Evolutionary conservation across 2,329 filamentous ascomycete genomes (phyloP).

Genomic region (Hysterium pulicare): DNA sequence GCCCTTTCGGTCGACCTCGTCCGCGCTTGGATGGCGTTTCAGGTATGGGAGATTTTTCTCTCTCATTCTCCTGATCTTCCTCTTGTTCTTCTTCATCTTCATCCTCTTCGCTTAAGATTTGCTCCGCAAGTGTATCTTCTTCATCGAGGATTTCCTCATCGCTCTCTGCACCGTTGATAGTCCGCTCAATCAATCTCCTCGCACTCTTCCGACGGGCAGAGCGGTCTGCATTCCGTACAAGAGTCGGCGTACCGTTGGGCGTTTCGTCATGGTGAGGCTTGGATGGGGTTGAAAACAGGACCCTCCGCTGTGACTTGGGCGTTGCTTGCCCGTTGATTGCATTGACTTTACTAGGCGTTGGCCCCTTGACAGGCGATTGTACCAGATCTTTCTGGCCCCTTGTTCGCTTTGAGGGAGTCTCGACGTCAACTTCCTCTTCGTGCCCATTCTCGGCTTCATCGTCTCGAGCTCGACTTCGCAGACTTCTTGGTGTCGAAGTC

Average conservation of each 20-base stretch:
- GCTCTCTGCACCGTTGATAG: slow-evolving; percentile 60
- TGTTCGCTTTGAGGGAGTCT: slow-evolving; percentile 29
- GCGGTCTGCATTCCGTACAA: slow-evolving; percentile 70
- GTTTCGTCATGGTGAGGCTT: slow-evolving; percentile 34
- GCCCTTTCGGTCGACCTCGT: slow-evolving; percentile 50
- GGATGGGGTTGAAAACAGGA: slow-evolving; percentile 46
- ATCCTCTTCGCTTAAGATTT: slow-evolving; percentile 63
- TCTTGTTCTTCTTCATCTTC: slow-evolving; percentile 38
- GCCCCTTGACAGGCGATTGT: slow-evolving; percentile 23
- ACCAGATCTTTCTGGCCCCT: slow-evolving; percentile 6
- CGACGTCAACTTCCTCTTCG: slow-evolving; percentile 21
- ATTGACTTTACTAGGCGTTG: slow-evolving; percentile 20
- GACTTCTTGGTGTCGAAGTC: slow-evolving; percentile 1
- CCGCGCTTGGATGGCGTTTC: slow-evolving; percentile 56
- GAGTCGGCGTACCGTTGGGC: slow-evolving; percentile 55
- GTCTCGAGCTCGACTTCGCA: background rate
- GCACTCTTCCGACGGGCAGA: slow-evolving; percentile 86
- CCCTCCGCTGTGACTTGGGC: slow-evolving; percentile 44
- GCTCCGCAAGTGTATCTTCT: slow-evolving; percentile 63
- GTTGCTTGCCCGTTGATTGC: slow-evolving; percentile 27
- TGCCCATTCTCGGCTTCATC: slow-evolving; percentile 12
- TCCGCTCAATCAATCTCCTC: slow-evolving; percentile 69
- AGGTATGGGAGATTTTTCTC: slow-evolving; percentile 34
- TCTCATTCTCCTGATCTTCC: slow-evolving; percentile 25
- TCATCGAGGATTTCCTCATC: slow-evolving; percentile 67